phyloP scores from a whole-genome alignment of 148 eudicot species.

The Suaeda aralocaspica region DNA sequence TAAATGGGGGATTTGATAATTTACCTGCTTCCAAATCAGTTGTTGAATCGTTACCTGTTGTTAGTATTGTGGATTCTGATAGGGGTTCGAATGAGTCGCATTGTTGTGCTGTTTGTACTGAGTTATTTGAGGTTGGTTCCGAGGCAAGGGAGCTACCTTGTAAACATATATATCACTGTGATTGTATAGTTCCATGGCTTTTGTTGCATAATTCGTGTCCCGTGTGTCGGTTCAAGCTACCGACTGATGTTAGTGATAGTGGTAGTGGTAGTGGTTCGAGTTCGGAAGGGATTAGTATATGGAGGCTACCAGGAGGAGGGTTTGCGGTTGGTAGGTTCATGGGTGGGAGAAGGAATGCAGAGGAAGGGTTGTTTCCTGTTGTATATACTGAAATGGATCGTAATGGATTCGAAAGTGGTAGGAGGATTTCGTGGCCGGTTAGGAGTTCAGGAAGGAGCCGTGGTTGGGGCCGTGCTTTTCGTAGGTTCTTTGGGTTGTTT shows the following conservation, averaged over 20 bases:
- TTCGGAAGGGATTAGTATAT: conserved; percentile 24
- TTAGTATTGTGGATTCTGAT: conserved; percentile 27
- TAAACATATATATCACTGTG: conserved; percentile 45
- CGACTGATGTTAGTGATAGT: conserved; percentile 20
- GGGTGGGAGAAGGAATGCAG: conserved; percentile 30
- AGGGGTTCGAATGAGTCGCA: conserved; percentile 27
- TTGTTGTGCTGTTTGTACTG: conserved; percentile 60
- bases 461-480: conserved; percentile 30
- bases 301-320: conserved; percentile 62
- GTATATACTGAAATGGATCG: conserved; percentile 43
- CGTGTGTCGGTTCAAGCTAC: conserved; percentile 45
- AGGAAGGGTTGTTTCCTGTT: conserved; percentile 38
- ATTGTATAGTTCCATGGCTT: conserved; percentile 56
- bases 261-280: conserved; percentile 5
- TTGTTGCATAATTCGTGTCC: conserved; percentile 45
- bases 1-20: conserved; percentile 19
- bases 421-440: conserved; percentile 39
- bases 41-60: conserved; percentile 37
- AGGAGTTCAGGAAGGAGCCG: conserved; percentile 27
- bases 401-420: conserved; percentile 32
- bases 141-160: conserved; percentile 52
- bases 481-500: conserved; percentile 32
- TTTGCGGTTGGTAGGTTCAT: conserved; percentile 51
- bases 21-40: conserved; percentile 45
- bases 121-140: conserved; percentile 29